Percentiles rank a stretch among this genome's conserved stretches.
Conservation (phyloP, 164 flowering plant species). For the Nelumbo lutea region DNA sequence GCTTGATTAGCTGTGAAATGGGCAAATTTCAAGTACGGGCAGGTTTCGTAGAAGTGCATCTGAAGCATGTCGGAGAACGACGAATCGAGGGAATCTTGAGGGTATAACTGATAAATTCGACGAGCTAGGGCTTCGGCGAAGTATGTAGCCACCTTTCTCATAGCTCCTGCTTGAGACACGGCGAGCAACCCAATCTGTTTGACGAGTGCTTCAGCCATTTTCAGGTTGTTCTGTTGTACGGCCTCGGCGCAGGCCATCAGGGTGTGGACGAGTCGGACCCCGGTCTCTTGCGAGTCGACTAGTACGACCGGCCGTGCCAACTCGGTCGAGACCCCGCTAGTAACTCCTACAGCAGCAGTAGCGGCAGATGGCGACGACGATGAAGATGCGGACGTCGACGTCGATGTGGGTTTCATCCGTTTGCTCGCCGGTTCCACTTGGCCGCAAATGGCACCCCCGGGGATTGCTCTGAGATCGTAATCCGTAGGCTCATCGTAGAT, state of each 20-base stretch:
- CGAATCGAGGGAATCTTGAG: constrained; percentile 28
- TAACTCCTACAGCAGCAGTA: constrained; percentile 17
- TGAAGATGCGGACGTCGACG: background rate
- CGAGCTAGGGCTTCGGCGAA: constrained; percentile 66
- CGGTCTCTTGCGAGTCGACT: constrained; percentile 65
- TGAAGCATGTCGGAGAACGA: constrained; percentile 50
- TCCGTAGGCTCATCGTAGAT: constrained; percentile 26
- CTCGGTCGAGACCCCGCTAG: constrained; percentile 1
- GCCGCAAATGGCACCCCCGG: constrained; percentile 43
- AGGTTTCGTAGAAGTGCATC: constrained; percentile 79
- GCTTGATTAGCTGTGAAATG: constrained; percentile 95
- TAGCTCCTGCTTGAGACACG: constrained; percentile 69
- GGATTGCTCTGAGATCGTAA: constrained; percentile 66
- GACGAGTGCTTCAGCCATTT: constrained; percentile 53
- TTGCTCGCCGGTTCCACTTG: constrained; percentile 24
- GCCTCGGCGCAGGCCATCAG: constrained; percentile 88
- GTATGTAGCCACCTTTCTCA: constrained; percentile 77
- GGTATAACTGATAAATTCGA: constrained; percentile 53
- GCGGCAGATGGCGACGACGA: constrained; percentile 20
- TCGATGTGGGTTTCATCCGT: constrained; percentile 26
- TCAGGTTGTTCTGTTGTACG: constrained; percentile 52
- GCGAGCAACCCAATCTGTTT: constrained; percentile 65
- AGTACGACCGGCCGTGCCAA: constrained; percentile 44
- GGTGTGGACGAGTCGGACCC: constrained; percentile 67
- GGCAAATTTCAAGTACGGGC: constrained; percentile 88